These are phyloP conservation scores for Pseudomonodictys pantanalensis DNA, from an alignment of 495 filamentous ascomycete species.

Conservation along the genomic window DNA sequence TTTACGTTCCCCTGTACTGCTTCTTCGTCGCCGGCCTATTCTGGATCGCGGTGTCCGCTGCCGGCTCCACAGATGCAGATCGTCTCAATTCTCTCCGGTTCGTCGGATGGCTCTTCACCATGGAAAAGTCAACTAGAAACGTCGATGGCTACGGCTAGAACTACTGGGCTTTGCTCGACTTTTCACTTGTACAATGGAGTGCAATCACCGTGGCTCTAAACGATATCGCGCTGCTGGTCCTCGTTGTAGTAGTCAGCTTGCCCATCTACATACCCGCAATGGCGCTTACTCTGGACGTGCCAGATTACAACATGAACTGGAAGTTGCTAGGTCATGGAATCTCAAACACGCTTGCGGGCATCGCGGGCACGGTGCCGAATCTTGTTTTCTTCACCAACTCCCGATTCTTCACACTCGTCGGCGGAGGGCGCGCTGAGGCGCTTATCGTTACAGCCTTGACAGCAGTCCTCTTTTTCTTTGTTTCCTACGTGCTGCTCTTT, in stretches of 20 bases:
- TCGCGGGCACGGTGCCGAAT: constrained; percentile 11
- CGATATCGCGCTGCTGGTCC: constrained; percentile 6
- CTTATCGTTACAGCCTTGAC: constrained; percentile 10
- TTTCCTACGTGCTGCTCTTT: constrained; percentile 8
- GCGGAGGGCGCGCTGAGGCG: constrained; percentile 3
- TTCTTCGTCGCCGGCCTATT: background rate
- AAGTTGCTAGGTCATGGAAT: constrained; percentile 12
- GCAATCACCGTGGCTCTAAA: constrained; percentile 1
- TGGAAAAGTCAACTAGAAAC: background rate
- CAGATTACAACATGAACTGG: constrained; percentile 14
- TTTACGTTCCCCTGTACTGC: background rate
- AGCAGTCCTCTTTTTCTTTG: background rate
- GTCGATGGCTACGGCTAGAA: background rate
- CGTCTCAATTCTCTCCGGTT: background rate
- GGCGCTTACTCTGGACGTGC: background rate
- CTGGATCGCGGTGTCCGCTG: background rate
- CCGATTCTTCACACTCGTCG: constrained; percentile 8
- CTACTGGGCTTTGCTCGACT: constrained; percentile 14
- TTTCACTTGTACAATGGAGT: background rate
- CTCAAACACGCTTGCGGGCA: constrained; percentile 2
- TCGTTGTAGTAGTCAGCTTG: constrained; percentile 8
- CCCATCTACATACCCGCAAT: constrained; percentile 15
- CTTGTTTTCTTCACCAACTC: constrained; percentile 12
- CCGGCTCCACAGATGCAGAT: background rate
- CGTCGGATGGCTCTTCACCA: background rate